These are phyloP conservation scores for Beauveria asiatica DNA, from an alignment of 2,329 filamentous ascomycete genomes.

Conservation along the genomic window DNA sequence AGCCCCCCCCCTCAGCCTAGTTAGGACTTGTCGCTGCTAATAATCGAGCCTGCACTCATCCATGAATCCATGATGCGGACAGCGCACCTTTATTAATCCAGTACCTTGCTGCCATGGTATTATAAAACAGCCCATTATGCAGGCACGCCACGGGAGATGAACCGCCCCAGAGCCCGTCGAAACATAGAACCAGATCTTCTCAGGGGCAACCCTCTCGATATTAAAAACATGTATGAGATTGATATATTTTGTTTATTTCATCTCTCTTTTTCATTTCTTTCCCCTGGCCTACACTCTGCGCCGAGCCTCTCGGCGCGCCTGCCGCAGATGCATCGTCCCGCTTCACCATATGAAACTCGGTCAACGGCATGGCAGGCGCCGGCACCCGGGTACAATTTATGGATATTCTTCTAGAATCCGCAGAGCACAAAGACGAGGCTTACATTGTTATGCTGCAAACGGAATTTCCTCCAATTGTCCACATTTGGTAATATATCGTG, in stretches of 20 bases:
- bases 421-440: too few species aligned
- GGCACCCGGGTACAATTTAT: not conserved
- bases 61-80: too few species aligned
- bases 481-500: not conserved
- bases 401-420: not conserved
- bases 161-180: not conserved
- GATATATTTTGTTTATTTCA: not conserved
- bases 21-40: too few species aligned
- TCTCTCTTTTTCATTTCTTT: not conserved
- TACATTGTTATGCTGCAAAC: too few species aligned
- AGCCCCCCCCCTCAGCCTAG: too few species aligned
- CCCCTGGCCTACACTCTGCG: not conserved
- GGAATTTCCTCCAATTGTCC: not conserved
- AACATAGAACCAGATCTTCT: not conserved
- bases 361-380: not conserved
- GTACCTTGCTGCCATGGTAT: not conserved
- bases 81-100: too few species aligned
- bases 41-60: too few species aligned
- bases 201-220: not conserved
- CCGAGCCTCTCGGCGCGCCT: not conserved
- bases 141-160: not conserved
- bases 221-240: not conserved
- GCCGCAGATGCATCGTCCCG: not conserved
- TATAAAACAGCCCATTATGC: not conserved
- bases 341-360: conserved; percentile 1